Evolutionary conservation across 2,329 filamentous ascomycete species (phyloP).

Genomic region (Trichoderma gracile): DNA sequence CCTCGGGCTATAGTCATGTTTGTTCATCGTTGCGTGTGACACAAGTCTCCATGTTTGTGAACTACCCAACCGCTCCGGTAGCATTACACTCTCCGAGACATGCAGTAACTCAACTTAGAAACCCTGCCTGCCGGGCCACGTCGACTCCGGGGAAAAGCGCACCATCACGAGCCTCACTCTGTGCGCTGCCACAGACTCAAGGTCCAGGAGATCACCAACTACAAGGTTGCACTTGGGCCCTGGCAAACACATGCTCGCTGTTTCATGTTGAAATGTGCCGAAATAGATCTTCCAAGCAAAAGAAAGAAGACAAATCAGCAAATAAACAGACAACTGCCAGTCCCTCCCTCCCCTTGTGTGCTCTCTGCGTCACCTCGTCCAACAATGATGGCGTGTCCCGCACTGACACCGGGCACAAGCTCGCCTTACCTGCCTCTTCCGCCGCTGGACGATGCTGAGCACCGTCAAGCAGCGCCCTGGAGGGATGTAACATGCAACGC

Average conservation of each 20-base stretch:
- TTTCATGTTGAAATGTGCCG: not conserved
- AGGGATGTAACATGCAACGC: not conserved
- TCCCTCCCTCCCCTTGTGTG: not conserved
- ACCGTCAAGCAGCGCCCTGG: not conserved
- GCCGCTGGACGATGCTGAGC: not conserved
- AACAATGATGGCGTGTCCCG: conserved; percentile 18
- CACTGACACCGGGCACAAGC: not conserved
- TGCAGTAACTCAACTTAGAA: not conserved
- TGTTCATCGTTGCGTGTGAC: not conserved
- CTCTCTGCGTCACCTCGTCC: conserved; percentile 5
- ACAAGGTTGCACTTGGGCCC: conserved; percentile 1
- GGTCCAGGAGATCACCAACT: not conserved
- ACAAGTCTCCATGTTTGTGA: not conserved
- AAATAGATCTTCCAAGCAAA: not conserved
- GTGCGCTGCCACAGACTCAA: not conserved
- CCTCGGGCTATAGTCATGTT: not conserved
- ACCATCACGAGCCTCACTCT: not conserved
- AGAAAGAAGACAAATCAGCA: not conserved
- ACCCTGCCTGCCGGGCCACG: not conserved
- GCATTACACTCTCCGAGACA: not conserved
- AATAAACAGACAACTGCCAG: not conserved
- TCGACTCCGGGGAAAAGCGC: not conserved
- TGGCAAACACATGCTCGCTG: conserved; percentile 2
- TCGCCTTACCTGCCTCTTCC: conserved; percentile 23
- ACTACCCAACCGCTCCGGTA: not conserved